A percentile compares a stretch with the other conserved stretches of the same genome.
Evolutionary conservation across 352 stramenopile genomes (phyloP).

Genomic region (Globisporangium apiculatum): DNA sequence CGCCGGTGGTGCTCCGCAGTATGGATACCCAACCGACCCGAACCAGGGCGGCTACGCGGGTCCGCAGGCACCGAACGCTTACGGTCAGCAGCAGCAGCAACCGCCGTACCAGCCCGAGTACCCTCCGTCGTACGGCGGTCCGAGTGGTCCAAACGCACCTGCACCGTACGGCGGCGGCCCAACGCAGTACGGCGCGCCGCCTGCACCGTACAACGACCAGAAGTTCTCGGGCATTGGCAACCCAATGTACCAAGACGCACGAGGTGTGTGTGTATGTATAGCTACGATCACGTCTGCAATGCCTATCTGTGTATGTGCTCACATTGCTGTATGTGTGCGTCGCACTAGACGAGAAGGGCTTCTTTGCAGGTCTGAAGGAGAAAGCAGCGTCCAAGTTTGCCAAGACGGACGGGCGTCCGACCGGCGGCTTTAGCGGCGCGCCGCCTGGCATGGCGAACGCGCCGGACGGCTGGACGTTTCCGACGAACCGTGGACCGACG

Average conservation of each 20-base stretch:
- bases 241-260: constrained; percentile 91
- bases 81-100: constrained; percentile 27
- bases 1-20: constrained; percentile 27
- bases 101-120: constrained; percentile 44
- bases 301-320: not conserved
- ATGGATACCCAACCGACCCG: constrained; percentile 40
- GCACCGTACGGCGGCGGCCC: constrained; percentile 22
- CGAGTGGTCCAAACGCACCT: constrained; percentile 14
- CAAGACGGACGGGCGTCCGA: constrained; percentile 40
- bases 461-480: constrained; percentile 79
- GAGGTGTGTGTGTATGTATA: constrained; percentile 19
- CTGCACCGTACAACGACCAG: constrained; percentile 55
- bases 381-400: constrained; percentile 76
- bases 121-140: constrained; percentile 36
- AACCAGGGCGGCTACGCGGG: constrained; percentile 41
- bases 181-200: constrained; percentile 32
- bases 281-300: too few relatives aligned
- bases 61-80: constrained; percentile 22
- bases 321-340: too few relatives aligned
- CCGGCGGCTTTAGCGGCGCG: constrained; percentile 46
- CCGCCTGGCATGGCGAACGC: constrained; percentile 64
- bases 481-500: constrained; percentile 77
- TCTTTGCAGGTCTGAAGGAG: constrained; percentile 83
- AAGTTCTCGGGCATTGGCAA: constrained; percentile 94
- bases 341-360: constrained; percentile 70